These are phyloP conservation scores for Pisolithus sp. DNA, from an alignment of 768 basidiomycete genomes.

Conservation along the genomic window DNA sequence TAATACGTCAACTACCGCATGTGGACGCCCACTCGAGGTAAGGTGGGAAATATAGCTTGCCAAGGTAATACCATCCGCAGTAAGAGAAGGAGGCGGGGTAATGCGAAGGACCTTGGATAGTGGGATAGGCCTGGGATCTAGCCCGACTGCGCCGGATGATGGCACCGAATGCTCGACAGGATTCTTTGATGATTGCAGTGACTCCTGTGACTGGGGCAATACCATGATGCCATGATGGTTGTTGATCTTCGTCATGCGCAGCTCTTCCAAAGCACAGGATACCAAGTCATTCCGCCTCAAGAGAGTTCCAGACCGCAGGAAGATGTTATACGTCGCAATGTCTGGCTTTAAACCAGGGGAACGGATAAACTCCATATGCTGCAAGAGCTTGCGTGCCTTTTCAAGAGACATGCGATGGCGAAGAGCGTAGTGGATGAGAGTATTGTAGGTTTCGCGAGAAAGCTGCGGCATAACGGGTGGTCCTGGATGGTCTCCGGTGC, in stretches of 20 bases:
- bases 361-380: slow-evolving; percentile 47
- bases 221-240: slow-evolving; percentile 20
- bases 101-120: slow-evolving; percentile 10
- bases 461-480: slow-evolving; percentile 27
- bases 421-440: slow-evolving; percentile 61
- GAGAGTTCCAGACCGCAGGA: slow-evolving; percentile 50
- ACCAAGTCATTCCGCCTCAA: slow-evolving; percentile 40
- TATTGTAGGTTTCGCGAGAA: slow-evolving; percentile 44
- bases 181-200: background rate
- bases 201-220: slow-evolving; percentile 1
- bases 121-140: background rate
- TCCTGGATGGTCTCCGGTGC: background rate
- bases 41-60: slow-evolving; percentile 48
- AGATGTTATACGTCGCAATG: slow-evolving; percentile 49
- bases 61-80: slow-evolving; percentile 42
- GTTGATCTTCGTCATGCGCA: slow-evolving; percentile 23
- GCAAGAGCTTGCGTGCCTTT: slow-evolving; percentile 42
- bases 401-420: slow-evolving; percentile 48
- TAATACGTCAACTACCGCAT: slow-evolving; percentile 41
- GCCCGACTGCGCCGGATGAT: background rate
- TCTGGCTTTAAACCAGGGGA: slow-evolving; percentile 38
- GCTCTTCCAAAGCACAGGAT: slow-evolving; percentile 30
- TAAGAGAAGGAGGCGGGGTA: slow-evolving; percentile 12
- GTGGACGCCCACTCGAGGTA: slow-evolving; percentile 40
- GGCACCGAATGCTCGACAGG: background rate